Percentiles rank a stretch among this genome's conserved stretches.
phyloP scores from a whole-genome alignment of 2,329 filamentous ascomycete genomes.

The Phialophora verrucosa region DNA sequence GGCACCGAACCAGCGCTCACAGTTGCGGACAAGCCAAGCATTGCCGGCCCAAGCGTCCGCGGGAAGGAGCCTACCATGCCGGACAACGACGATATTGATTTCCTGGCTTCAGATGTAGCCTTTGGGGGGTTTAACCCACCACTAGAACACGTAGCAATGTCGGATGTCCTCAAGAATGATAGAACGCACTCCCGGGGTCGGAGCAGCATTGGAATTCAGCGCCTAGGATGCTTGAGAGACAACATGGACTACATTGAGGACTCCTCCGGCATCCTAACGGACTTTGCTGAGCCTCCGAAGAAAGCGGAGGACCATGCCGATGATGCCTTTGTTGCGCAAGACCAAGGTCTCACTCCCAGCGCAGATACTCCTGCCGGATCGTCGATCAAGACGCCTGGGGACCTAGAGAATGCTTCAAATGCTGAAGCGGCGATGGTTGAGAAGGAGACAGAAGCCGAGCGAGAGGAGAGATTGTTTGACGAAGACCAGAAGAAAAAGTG shows the following conservation, averaged over 20 bases:
- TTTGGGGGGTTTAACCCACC: conserved; percentile 28
- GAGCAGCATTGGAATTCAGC: conserved; percentile 19
- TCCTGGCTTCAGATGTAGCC: conserved; percentile 21
- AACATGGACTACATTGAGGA: conserved; percentile 3
- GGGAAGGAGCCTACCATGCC: background rate
- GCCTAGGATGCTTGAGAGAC: background rate
- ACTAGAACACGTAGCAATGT: conserved; percentile 29
- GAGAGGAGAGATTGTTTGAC: conserved; percentile 28
- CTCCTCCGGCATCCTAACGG: background rate
- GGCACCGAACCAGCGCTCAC: too few relatives aligned
- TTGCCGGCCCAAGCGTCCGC: background rate
- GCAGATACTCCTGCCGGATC: conserved; percentile 4
- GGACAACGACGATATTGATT: conserved; percentile 13
- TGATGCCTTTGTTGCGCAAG: background rate
- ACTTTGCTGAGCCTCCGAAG: background rate
- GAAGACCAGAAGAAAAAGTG: conserved; percentile 41
- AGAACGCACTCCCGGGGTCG: conserved; percentile 6
- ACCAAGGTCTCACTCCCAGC: background rate
- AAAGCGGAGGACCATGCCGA: background rate
- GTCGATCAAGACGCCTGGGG: conserved; percentile 7
- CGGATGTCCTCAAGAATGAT: conserved; percentile 26
- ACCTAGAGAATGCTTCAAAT: background rate
- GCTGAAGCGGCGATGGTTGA: background rate
- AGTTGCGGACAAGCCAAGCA: background rate
- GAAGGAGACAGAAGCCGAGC: conserved; percentile 25